Conservation (phyloP, 164 flowering plant species). For the Kalanchoe fedtschenkoi region DNA sequence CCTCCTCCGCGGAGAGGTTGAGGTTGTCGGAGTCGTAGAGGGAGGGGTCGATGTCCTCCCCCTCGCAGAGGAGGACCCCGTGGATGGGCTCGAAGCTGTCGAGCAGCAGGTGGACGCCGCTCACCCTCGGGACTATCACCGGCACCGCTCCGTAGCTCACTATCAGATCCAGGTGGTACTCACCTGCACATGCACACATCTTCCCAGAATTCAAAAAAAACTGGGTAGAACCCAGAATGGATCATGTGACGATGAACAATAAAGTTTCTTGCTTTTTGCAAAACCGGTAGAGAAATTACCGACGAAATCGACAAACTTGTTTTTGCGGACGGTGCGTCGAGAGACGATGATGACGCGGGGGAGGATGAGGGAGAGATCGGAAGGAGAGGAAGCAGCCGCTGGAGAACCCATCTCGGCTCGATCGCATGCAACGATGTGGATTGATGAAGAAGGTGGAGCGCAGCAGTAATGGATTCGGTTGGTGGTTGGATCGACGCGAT, state of each 20-base stretch:
- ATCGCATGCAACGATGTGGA: slow-evolving; percentile 5
- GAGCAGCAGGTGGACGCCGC: slow-evolving; percentile 65
- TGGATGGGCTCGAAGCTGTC: slow-evolving; percentile 97
- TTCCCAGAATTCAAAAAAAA: too few species aligned
- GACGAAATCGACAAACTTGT: slow-evolving; percentile 84
- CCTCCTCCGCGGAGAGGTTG: slow-evolving; percentile 47
- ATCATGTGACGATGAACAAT: too few species aligned
- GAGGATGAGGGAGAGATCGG: slow-evolving; percentile 45
- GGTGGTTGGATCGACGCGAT: too few species aligned
- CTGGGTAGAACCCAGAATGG: too few species aligned
- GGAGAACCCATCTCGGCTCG: too few species aligned
- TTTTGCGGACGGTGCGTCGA: slow-evolving; percentile 65
- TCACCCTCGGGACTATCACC: slow-evolving; percentile 77
- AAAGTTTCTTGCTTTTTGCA: too few species aligned
- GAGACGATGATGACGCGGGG: slow-evolving; percentile 79
- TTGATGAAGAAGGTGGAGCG: too few species aligned
- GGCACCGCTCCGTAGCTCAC: slow-evolving; percentile 92
- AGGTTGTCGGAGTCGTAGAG: slow-evolving; percentile 44
- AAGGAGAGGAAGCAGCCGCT: slow-evolving; percentile 7
- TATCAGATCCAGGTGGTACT: slow-evolving; percentile 93
- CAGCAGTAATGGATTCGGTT: too few species aligned
- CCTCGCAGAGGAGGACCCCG: slow-evolving; percentile 97
- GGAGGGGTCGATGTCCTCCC: slow-evolving; percentile 94
- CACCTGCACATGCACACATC: slow-evolving; percentile 36
- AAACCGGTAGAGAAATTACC: slow-evolving; percentile 33